A percentile compares a stretch with the other conserved stretches of the same genome.
Conservation (phyloP, 2,329 filamentous ascomycete genomes). For the Bertia moriformis region DNA sequence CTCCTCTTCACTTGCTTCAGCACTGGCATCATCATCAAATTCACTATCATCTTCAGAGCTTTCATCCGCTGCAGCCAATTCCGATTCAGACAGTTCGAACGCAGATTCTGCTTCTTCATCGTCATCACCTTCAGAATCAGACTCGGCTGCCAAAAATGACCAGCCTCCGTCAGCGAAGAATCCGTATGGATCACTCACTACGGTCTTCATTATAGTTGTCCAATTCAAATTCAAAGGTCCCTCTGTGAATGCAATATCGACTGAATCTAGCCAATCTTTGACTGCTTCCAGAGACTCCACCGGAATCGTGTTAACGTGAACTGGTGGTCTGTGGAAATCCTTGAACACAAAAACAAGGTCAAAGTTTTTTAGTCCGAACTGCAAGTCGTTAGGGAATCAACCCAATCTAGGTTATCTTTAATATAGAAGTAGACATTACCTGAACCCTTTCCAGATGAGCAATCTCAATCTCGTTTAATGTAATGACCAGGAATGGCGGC, state of each 20-base stretch:
- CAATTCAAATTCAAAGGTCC: conserved; percentile 96
- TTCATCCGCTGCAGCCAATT: conserved; percentile 74
- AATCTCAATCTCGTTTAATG: conserved; percentile 87
- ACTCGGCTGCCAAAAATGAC: conserved; percentile 79
- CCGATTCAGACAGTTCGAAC: conserved; percentile 79
- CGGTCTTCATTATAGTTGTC: conserved; percentile 99
- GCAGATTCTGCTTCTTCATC: conserved; percentile 81
- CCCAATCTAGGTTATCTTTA: too few species aligned
- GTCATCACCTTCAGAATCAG: conserved; percentile 65
- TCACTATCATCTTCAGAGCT: conserved; percentile 65
- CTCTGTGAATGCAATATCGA: conserved; percentile 90
- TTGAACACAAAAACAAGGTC: conserved; percentile 98
- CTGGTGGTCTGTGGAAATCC: conserved; percentile 75
- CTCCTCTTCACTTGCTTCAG: conserved; percentile 65
- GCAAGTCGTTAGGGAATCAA: too few species aligned
- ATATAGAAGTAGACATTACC: too few species aligned
- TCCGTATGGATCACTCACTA: conserved; percentile 79
- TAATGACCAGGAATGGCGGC: conserved; percentile 90
- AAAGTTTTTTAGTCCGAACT: conserved; percentile 97
- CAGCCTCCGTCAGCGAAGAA: conserved; percentile 95
- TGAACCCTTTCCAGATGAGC: conserved; percentile 90
- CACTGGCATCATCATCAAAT: conserved; percentile 85
- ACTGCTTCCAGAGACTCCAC: conserved; percentile 88
- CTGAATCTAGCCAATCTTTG: conserved; percentile 93
- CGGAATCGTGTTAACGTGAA: conserved; percentile 95